Evolutionary conservation across 225 moss, liverwort and hornwort genomes (phyloP), one percentile per base, ranked within the genome.

Genomic region (Physcomitrellopsis africana): DNA sequence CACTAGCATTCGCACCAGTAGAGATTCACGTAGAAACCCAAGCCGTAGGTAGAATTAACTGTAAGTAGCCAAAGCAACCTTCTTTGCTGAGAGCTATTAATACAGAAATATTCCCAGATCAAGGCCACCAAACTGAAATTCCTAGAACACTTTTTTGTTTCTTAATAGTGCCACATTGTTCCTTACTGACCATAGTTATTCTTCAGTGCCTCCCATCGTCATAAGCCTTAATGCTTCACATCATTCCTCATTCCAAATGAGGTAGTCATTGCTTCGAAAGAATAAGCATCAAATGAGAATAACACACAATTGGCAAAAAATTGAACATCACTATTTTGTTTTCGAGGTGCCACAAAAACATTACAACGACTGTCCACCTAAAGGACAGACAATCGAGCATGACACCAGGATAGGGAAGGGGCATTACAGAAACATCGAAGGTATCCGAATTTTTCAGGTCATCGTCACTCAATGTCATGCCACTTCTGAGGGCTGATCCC

Each of bases 361-460:
- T 65, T 69, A 37, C 67, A 26, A 60, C 15, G 8, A 72, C 24
- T 72, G 41, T 20, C 19, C 60, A 73, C 52, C 45, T 10, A 62
- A 68, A 63, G 8, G 63, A 72, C 47, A 55, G 26, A 70, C 55
- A 70, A 65, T 70, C 11, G 65, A 56, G 41, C 44, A 70, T 72
- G 51, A 63, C 32, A 72, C 52, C 46, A 76, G 68, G 64, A 74
- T 63, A 65, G 72, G 60, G 54, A 65, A 79, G 69, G 57, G 72
- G 79, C 60, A 73, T 84, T 86, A 97, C 97, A 65, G 91, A 80
- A 67, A 97, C 97, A 76, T 97, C 90, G 67, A 97, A 97, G 13
- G 97, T 97, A 73, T 97, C 94, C 18, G 92, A 86, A 76, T 97
- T 97, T 72, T 94, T 97, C 67, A 97, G 83, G 83, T 94, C 97